Conservation (phyloP, 805 yeast genomes). For the Yueomyces sp. region DNA sequence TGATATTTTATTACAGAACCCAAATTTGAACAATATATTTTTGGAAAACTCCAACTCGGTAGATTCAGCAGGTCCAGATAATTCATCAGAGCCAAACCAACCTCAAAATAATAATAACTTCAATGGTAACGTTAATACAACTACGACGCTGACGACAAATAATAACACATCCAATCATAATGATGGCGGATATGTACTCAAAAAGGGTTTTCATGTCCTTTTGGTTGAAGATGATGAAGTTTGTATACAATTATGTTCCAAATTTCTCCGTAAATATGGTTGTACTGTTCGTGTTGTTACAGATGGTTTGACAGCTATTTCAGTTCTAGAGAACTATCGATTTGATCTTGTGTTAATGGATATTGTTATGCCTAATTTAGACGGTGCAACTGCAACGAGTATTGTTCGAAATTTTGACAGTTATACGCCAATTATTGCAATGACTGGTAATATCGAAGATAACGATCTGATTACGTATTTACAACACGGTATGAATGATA, state of each 20-base stretch:
- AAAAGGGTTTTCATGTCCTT: conserved; percentile 50
- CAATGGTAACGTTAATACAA: background rate
- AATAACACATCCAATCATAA: conserved; percentile 4
- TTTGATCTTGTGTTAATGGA: conserved; percentile 77
- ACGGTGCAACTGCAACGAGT: conserved; percentile 85
- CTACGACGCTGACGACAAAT: background rate
- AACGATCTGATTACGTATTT: conserved; percentile 68
- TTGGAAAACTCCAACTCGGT: background rate
- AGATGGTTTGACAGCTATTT: conserved; percentile 83
- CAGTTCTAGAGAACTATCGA: conserved; percentile 53
- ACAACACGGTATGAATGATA: conserved; percentile 85
- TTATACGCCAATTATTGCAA: conserved; percentile 81
- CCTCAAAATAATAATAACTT: background rate
- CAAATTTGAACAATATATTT: background rate
- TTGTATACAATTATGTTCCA: conserved; percentile 70
- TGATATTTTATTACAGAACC: background rate
- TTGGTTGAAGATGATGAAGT: conserved; percentile 73
- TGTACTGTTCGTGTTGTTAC: conserved; percentile 87
- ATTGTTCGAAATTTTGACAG: conserved; percentile 76
- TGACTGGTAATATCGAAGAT: conserved; percentile 83
- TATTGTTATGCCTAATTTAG: conserved; percentile 78
- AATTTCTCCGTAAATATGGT: conserved; percentile 75
- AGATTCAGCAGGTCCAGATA: background rate
- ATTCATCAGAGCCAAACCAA: background rate
- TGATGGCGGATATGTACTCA: conserved; percentile 8